Conservation (phyloP, 148 eudicot species). For the Amaranthus hypochondriacus region DNA sequence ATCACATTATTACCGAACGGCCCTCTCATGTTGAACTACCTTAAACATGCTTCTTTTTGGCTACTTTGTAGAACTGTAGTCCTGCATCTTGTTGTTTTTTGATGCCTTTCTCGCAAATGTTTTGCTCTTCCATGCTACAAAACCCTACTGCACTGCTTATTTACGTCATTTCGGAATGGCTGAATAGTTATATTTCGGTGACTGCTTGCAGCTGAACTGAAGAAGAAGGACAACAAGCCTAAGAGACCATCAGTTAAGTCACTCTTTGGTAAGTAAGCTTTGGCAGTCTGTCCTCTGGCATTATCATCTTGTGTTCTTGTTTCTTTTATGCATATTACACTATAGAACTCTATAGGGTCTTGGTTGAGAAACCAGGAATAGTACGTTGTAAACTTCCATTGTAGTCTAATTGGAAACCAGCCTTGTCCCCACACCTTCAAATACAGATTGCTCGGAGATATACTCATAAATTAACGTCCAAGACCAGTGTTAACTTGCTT, state of each 20-base stretch:
- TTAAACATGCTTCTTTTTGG: not conserved
- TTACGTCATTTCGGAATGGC: not conserved
- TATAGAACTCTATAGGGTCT: not conserved
- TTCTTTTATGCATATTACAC: not conserved
- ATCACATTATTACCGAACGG: too few species aligned
- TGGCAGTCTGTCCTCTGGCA: not conserved
- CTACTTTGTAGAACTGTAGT: not conserved
- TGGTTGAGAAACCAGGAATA: not conserved
- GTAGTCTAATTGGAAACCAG: not conserved
- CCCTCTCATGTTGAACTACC: not conserved
- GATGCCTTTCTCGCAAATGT: not conserved
- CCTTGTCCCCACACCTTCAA: not conserved
- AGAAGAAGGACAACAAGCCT: constrained; percentile 76
- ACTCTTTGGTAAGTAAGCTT: constrained; percentile 62
- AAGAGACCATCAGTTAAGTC: constrained; percentile 92
- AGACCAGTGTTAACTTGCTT: too few species aligned
- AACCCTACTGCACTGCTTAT: not conserved
- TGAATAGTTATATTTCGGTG: constrained; percentile 5
- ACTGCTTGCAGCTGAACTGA: constrained; percentile 74
- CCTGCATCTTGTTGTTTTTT: not conserved
- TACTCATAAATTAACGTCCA: too few species aligned
- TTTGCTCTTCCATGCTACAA: not conserved
- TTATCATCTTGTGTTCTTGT: not conserved
- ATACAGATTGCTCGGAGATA: not conserved
- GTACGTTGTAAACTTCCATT: not conserved